Evolutionary conservation across 371 early-diverging fungal genomes (phyloP).

Genomic region (Rhizomucor miehei): DNA sequence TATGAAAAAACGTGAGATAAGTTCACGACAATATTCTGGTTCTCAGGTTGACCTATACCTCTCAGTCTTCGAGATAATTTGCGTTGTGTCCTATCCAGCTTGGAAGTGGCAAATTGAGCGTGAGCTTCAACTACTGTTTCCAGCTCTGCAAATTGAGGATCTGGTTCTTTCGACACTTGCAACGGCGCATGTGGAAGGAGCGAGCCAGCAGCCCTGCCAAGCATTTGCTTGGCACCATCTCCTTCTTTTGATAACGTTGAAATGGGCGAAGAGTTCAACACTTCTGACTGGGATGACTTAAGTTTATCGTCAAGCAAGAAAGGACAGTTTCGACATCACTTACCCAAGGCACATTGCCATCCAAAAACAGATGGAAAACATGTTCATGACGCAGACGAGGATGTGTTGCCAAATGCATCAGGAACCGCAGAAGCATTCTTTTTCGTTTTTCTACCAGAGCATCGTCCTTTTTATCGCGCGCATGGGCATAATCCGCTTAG

Average conservation of each 20-base stretch:
- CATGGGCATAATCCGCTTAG: slow-evolving; percentile 77
- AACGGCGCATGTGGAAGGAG: slow-evolving; percentile 10
- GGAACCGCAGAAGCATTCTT: slow-evolving; percentile 85
- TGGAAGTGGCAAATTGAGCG: slow-evolving; percentile 45
- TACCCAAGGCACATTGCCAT: slow-evolving; percentile 61
- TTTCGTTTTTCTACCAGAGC: slow-evolving; percentile 89
- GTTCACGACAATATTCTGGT: too few species aligned
- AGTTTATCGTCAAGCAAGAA: not conserved
- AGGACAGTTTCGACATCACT: not conserved
- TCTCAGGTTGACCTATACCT: slow-evolving; percentile 27
- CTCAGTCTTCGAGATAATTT: slow-evolving; percentile 54
- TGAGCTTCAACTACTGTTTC: slow-evolving; percentile 68
- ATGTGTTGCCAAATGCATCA: slow-evolving; percentile 79
- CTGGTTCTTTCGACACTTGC: slow-evolving; percentile 56
- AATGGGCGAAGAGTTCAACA: slow-evolving; percentile 57
- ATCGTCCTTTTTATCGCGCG: slow-evolving; percentile 77
- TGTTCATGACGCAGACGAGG: slow-evolving; percentile 83
- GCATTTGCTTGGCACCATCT: too few species aligned
- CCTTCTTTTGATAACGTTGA: slow-evolving; percentile 58
- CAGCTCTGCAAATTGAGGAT: slow-evolving; percentile 64
- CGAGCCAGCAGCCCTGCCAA: too few species aligned
- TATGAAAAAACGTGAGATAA: not conserved
- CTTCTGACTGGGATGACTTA: slow-evolving; percentile 48
- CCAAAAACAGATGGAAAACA: slow-evolving; percentile 86
- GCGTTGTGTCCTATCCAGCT: slow-evolving; percentile 61